Evolutionary conservation across 2,329 filamentous ascomycete species (phyloP), one percentile per base, ranked within the genome.

Genomic region (Dothideomycetidae sp.): DNA sequence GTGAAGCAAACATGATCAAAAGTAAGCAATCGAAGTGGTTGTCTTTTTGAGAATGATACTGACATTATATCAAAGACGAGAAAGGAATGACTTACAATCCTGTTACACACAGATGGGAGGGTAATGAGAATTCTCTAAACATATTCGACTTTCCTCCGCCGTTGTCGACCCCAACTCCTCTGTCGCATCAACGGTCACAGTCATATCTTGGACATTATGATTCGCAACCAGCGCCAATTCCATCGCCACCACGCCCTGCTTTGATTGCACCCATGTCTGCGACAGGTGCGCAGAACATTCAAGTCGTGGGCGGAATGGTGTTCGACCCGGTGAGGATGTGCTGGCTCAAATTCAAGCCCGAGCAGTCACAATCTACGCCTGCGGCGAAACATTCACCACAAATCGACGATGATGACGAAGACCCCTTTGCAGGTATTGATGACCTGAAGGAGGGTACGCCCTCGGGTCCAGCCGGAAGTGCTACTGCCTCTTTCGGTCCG

Each of bases 21-120:
- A 37, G 39, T 33, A 42, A 26, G 21, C n/a, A n/a, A 26, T 26
- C n/a, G 21, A 26, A 7, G 7, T 7, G 7, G 21, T 7, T n/a
- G 21, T 26, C 7, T n/a, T 26, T 26, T 7, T 26, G 7, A 7
- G n/a, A 26, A 26, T 7, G 21, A 26, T 26, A 7, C 7, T 26
- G 21, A 7, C n/a, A 7, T 7, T 26, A 26, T n/a, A 26, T 26
- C n/a, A 26, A 48, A 88, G 83, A 78, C 52, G 72, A 93, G 43
- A 90, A 93, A 58, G 90, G 88, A 46, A 98, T 98, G 90, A 78
- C 75, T 38, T 98, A 93, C 56, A 96, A 98, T 52, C 83, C 90
- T 5, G 66, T 71, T 17, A 81, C 82, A 5, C 90, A 78, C 52
- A 72, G 76, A 34, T 98, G 90, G 90, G 90, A 98, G 65, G 90